Evolutionary conservation across 768 basidiomycete genomes (phyloP).

Genomic region (Harrya chromipes): DNA sequence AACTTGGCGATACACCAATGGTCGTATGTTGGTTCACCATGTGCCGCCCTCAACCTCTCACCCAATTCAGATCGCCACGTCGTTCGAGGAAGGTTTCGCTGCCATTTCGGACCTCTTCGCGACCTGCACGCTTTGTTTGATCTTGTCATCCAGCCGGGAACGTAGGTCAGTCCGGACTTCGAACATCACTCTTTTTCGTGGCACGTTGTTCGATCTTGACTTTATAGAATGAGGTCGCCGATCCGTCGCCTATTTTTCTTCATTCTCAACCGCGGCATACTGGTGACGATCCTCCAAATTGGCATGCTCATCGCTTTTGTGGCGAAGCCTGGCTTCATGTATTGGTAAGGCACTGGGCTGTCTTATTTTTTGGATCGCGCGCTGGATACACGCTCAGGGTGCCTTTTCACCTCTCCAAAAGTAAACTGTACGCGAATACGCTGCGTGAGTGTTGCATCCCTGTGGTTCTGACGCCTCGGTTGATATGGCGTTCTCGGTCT

Average conservation of each 20-base stretch:
- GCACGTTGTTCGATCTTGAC: not conserved
- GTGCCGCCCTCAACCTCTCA: not conserved
- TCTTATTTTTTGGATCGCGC: no score
- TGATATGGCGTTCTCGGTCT: not conserved
- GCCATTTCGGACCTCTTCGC: conserved; percentile 2
- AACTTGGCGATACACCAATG: not conserved
- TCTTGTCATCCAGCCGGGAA: not conserved
- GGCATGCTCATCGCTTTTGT: not conserved
- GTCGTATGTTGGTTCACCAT: not conserved
- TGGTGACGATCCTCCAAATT: conserved; percentile 5
- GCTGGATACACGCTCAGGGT: not conserved
- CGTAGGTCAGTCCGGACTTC: not conserved
- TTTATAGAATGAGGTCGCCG: not conserved
- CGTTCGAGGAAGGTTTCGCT: not conserved
- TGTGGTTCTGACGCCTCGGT: not conserved
- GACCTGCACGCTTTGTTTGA: not conserved
- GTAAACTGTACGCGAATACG: not conserved
- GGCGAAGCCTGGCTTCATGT: not conserved
- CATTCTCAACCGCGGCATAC: conserved; percentile 1
- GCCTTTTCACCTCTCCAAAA: not conserved
- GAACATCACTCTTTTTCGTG: not conserved
- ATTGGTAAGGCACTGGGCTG: no score
- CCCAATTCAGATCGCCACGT: not conserved
- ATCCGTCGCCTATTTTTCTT: conserved; percentile 1
- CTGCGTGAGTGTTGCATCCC: not conserved